A percentile compares a stretch with the other conserved stretches of the same genome.
Conservation (phyloP, 257 asterid genomes). For the Primulina huaijiensis region DNA sequence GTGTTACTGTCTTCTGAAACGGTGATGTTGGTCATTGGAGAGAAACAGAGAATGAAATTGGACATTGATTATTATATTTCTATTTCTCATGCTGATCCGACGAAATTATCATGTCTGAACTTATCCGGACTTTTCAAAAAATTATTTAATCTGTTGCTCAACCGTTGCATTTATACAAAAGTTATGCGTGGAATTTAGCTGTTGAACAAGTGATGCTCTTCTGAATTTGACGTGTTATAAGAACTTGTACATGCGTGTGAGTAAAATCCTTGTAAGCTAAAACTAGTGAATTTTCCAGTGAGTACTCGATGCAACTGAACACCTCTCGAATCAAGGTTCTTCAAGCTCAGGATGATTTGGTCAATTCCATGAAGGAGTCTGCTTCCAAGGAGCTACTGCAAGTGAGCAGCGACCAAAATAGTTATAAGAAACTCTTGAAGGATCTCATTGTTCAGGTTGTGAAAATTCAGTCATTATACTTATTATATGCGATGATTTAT, state of each 20-base stretch:
- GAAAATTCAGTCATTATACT: slow-evolving; percentile 4
- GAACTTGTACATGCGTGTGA: neutral
- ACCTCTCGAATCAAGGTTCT: slow-evolving; percentile 80
- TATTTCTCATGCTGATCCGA: neutral
- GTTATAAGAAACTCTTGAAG: slow-evolving; percentile 61
- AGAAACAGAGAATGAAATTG: neutral
- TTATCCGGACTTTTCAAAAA: neutral
- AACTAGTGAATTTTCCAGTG: slow-evolving; percentile 41
- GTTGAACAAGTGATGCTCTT: neutral
- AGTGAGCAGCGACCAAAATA: slow-evolving; percentile 55
- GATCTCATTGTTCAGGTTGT: slow-evolving; percentile 84
- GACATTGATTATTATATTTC: neutral
- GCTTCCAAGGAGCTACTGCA: slow-evolving; percentile 61
- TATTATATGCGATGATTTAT: neutral
- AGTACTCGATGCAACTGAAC: slow-evolving; percentile 82
- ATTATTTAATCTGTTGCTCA: neutral
- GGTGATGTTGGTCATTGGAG: neutral
- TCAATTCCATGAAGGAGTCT: slow-evolving; percentile 59
- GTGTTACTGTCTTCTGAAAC: neutral
- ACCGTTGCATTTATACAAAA: neutral
- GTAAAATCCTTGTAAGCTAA: neutral
- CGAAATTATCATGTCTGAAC: neutral
- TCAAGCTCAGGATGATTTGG: slow-evolving; percentile 80
- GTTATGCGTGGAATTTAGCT: no score
- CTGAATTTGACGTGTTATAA: neutral